A percentile compares a stretch with the other conserved stretches of the same genome.
Conservation (phyloP, 2,329 filamentous ascomycete genomes). For the Biscogniauxia mediterranea region DNA sequence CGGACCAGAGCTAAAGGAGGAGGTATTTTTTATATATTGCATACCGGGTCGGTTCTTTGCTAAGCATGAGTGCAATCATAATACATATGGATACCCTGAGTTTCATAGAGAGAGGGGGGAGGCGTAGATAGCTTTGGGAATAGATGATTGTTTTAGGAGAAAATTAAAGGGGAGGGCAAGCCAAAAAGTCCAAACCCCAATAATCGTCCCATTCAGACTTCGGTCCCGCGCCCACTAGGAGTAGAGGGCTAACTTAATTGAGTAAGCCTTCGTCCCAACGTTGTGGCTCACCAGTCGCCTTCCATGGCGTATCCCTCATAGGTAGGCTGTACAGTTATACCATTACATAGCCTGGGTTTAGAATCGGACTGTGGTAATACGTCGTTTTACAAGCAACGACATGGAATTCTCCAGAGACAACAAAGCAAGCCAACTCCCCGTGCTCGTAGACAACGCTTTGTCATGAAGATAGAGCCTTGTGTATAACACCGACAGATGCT, state of each 20-base stretch:
- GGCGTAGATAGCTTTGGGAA: too few relatives aligned
- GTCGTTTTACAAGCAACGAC: too few relatives aligned
- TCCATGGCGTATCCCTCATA: not conserved
- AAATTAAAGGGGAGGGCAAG: too few relatives aligned
- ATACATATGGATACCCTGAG: not conserved
- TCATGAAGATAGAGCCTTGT: too few relatives aligned
- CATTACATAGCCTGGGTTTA: too few relatives aligned
- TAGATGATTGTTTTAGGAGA: too few relatives aligned
- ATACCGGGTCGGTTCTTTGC: not conserved
- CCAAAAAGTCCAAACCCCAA: not conserved
- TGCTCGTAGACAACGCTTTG: too few relatives aligned
- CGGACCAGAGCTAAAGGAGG: slow-evolving; percentile 14
- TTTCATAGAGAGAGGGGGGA: not conserved
- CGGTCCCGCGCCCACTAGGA: not conserved
- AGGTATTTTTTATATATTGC: not conserved
- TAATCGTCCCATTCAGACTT: not conserved
- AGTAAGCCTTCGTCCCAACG: not conserved
- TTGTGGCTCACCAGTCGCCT: not conserved
- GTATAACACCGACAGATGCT: too few relatives aligned
- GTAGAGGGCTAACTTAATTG: not conserved
- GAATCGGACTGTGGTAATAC: too few relatives aligned
- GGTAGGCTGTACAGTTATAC: not conserved
- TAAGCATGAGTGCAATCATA: not conserved
- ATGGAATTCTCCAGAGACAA: too few relatives aligned
- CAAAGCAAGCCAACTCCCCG: too few relatives aligned